Conservation (phyloP, 2,329 filamentous ascomycete species). For the Elsinoe fawcettii region DNA sequence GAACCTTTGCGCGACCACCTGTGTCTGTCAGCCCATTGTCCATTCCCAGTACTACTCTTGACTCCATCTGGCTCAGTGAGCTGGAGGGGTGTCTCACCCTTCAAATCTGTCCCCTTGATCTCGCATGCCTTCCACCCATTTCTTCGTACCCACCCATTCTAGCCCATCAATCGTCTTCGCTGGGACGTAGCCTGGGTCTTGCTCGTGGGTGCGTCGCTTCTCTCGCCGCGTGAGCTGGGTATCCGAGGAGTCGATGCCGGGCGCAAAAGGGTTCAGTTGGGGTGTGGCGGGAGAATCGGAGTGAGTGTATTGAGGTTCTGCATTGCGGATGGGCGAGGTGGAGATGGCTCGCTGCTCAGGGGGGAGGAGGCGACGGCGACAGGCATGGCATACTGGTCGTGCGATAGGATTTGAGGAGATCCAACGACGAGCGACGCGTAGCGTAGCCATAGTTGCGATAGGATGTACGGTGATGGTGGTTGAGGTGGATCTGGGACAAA, state of each 20-base stretch:
- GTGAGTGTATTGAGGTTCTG: background rate
- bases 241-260: background rate
- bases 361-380: background rate
- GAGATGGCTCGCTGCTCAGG: background rate
- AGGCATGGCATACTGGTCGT: background rate
- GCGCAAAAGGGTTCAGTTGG: background rate
- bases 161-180: slow-evolving; percentile 47
- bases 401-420: background rate
- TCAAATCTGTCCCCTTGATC: slow-evolving; percentile 32
- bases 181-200: slow-evolving; percentile 35
- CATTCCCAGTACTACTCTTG: background rate
- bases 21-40: background rate
- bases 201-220: background rate
- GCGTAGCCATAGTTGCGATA: background rate
- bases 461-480: background rate
- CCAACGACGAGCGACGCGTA: background rate
- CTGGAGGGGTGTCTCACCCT: slow-evolving; percentile 24
- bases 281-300: background rate
- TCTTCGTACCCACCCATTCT: slow-evolving; percentile 45
- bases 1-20: slow-evolving; percentile 2
- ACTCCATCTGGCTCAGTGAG: background rate
- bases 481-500: background rate
- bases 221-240: background rate
- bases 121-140: slow-evolving; percentile 33
- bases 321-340: background rate